phyloP scores from a whole-genome alignment of 441 rosid genomes.

The Biscutella laevigata region DNA sequence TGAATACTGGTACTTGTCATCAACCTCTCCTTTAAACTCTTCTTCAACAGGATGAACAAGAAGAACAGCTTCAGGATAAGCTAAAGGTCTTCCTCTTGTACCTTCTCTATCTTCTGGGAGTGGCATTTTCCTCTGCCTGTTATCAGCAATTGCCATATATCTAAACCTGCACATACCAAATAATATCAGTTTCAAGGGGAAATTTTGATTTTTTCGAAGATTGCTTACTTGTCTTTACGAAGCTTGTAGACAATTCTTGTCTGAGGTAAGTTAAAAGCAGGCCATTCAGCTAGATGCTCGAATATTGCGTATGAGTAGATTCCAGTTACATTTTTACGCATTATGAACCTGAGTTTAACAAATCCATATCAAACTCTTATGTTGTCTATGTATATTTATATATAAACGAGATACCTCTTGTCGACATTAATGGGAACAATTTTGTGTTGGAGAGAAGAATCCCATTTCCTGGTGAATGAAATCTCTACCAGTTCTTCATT shows the following conservation, averaged over 20 bases:
- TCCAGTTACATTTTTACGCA: constrained; percentile 54
- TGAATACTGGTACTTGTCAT: constrained; percentile 86
- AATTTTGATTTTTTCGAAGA: neutral
- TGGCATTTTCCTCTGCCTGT: constrained; percentile 75
- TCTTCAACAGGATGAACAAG: constrained; percentile 66
- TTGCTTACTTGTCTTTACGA: constrained; percentile 55
- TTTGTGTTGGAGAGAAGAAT: constrained; percentile 39
- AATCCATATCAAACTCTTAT: constrained; percentile 4
- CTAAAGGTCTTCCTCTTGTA: constrained; percentile 52
- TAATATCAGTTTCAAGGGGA: neutral
- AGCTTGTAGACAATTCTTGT: constrained; percentile 72
- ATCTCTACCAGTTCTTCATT: constrained; percentile 60
- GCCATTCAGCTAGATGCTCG: constrained; percentile 64
- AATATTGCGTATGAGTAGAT: constrained; percentile 76
- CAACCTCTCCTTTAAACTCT: constrained; percentile 80
- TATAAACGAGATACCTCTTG: constrained; percentile 28
- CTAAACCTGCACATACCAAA: constrained; percentile 66
- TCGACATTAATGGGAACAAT: constrained; percentile 63
- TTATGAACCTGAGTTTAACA: constrained; percentile 39
- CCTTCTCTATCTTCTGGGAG: constrained; percentile 64
- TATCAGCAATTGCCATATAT: constrained; percentile 72
- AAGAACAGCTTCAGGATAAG: constrained; percentile 72
- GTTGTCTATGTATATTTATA: neutral
- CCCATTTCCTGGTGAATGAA: constrained; percentile 67
- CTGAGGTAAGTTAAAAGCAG: constrained; percentile 63